Evolutionary conservation across 2,329 filamentous ascomycete species (phyloP).

Genomic region (Ceratocystis eucalypticola): DNA sequence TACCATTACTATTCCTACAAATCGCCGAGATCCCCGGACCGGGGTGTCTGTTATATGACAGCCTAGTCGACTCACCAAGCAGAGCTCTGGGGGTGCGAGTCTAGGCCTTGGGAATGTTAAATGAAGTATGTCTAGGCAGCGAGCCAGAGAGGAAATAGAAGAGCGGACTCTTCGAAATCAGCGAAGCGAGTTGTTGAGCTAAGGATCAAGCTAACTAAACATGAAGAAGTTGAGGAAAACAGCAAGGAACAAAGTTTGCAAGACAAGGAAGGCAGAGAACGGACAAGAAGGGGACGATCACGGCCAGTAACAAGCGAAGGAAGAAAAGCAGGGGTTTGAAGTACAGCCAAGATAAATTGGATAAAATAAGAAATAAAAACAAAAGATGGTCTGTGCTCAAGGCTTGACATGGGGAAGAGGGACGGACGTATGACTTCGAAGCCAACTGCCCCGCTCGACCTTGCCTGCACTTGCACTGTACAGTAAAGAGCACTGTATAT

Average conservation of each 20-base stretch:
- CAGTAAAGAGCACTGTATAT: not conserved
- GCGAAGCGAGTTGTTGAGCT: not conserved
- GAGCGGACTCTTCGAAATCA: not conserved
- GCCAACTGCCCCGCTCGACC: not conserved
- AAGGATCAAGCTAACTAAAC: not conserved
- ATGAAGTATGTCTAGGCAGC: not conserved
- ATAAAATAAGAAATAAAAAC: not conserved
- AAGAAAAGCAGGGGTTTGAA: conserved; percentile 2
- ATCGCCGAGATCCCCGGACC: too few species aligned
- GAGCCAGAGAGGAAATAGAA: not conserved
- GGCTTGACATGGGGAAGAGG: not conserved
- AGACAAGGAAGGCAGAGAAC: not conserved
- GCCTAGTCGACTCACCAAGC: too few species aligned
- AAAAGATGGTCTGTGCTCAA: not conserved
- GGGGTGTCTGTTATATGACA: too few species aligned
- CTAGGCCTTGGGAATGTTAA: not conserved
- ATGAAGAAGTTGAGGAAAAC: not conserved
- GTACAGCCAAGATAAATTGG: not conserved
- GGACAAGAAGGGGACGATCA: not conserved
- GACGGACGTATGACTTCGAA: not conserved
- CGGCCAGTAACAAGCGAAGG: not conserved
- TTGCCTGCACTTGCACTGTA: not conserved
- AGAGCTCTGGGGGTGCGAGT: too few species aligned
- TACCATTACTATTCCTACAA: too few species aligned
- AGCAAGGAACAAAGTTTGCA: not conserved